These are phyloP conservation scores for Lactuca saligna DNA, from an alignment of 129 eudicot genomes.

Conservation along the genomic window DNA sequence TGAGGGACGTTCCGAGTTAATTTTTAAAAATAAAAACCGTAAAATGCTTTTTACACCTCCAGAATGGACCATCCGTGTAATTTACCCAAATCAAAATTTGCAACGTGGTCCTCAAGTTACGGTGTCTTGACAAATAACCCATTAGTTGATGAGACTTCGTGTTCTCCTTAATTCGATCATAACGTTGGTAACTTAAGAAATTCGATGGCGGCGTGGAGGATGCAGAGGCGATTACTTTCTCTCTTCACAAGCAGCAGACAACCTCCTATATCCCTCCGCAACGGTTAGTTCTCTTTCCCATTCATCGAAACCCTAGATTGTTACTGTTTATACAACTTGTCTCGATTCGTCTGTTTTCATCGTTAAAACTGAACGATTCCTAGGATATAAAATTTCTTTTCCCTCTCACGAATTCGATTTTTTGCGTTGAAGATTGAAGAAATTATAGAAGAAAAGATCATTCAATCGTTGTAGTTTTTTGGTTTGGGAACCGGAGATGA, in stretches of 20 bases:
- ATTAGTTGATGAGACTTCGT: background rate
- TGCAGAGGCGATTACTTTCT: constrained; percentile 44
- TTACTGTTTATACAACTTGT: background rate
- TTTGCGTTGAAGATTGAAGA: background rate
- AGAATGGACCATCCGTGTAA: no score
- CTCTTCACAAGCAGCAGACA: constrained; percentile 33
- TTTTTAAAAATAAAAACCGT: no score
- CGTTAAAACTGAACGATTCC: background rate
- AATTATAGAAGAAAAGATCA: background rate
- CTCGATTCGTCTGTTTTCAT: background rate
- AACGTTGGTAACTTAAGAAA: background rate
- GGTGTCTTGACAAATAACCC: background rate
- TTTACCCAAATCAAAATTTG: background rate
- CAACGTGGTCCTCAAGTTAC: constrained; percentile 6
- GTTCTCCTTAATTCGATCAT: background rate
- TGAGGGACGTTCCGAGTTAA: no score
- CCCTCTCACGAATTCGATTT: constrained; percentile 1
- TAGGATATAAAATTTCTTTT: background rate
- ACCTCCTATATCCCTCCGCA: constrained; percentile 33
- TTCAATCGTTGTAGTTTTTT: background rate
- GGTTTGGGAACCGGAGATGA: background rate
- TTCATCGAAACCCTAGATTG: constrained; percentile 22
- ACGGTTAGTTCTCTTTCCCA: constrained; percentile 23
- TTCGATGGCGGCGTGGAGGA: constrained; percentile 49
- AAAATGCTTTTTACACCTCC: no score